Conservation (phyloP, 192 early-diverging fungal genomes). For the Coemansia sp. region DNA sequence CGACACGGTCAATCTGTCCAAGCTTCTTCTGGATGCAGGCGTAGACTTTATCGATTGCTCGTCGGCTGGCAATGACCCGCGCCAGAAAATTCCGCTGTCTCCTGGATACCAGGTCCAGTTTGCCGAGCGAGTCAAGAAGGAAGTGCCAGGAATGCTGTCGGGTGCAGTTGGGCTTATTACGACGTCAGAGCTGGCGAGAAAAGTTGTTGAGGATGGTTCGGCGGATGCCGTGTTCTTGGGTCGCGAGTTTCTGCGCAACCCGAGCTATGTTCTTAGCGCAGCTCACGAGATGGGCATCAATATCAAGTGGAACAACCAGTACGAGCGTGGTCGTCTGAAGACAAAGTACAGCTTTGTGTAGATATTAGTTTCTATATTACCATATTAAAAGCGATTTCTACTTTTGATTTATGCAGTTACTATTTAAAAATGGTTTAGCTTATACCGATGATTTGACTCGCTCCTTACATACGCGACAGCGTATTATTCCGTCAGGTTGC, state of each 20-base stretch:
- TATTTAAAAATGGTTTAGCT: too few relatives aligned
- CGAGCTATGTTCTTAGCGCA: conserved; percentile 63
- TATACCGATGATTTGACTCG: too few relatives aligned
- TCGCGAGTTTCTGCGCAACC: conserved; percentile 68
- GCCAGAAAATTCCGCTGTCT: conserved; percentile 52
- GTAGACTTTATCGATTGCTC: conserved; percentile 87
- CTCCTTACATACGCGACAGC: too few relatives aligned
- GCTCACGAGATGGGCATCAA: conserved; percentile 67
- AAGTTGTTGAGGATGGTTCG: conserved; percentile 58
- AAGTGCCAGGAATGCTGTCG: conserved; percentile 58
- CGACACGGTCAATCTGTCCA: conserved; percentile 66
- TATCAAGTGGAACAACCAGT: conserved; percentile 62
- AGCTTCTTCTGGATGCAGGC: conserved; percentile 61
- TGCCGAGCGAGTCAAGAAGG: conserved; percentile 60
- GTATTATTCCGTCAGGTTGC: too few relatives aligned
- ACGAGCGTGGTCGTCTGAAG: conserved; percentile 43
- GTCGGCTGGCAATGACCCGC: conserved; percentile 65
- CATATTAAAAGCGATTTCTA: neutral
- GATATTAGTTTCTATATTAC: neutral
- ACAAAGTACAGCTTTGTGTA: conserved; percentile 25
- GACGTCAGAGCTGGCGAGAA: conserved; percentile 64
- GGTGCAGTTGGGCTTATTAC: conserved; percentile 75
- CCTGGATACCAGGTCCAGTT: conserved; percentile 72
- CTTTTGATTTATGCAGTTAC: neutral
- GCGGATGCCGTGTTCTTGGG: conserved; percentile 78